A percentile compares a stretch with the other conserved stretches of the same genome.
Evolutionary conservation across 176 grass and related monocot species (phyloP).

Genomic region (Alloteropsis semialata): DNA sequence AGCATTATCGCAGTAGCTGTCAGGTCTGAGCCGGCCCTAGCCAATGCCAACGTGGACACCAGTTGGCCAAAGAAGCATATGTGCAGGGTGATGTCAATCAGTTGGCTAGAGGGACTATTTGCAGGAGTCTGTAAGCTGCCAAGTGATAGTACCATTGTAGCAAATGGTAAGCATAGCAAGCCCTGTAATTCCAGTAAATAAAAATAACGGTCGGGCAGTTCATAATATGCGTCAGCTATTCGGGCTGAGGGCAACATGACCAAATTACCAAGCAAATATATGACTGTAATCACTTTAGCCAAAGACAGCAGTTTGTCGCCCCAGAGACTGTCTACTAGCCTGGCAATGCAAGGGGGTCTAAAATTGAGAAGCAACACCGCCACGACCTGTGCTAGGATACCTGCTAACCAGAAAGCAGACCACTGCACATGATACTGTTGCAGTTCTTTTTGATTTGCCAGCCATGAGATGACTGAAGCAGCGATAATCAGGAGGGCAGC

Average conservation of each 20-base stretch:
- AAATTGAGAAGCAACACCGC: neutral
- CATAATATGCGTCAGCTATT: too few relatives aligned
- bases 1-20: neutral
- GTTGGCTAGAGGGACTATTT: neutral
- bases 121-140: neutral
- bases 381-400: neutral
- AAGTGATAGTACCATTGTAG: neutral
- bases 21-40: neutral
- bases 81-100: neutral
- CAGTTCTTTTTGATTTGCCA: neutral
- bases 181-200: too few relatives aligned
- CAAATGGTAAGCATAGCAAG: neutral
- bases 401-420: neutral
- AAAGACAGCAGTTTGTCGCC: neutral
- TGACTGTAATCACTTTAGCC: neutral
- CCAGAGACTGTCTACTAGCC: neutral
- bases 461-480: neutral
- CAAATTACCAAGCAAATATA: neutral
- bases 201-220: too few relatives aligned
- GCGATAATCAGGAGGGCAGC: neutral
- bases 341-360: neutral
- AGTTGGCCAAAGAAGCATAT: neutral
- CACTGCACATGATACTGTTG: too few relatives aligned
- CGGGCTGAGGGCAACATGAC: neutral
- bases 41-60: neutral